A percentile compares a stretch with the other conserved stretches of the same genome.
These are phyloP conservation scores for Globisporangium cederbergense DNA, from an alignment of 352 stramenopile species.

Conservation along the genomic window DNA sequence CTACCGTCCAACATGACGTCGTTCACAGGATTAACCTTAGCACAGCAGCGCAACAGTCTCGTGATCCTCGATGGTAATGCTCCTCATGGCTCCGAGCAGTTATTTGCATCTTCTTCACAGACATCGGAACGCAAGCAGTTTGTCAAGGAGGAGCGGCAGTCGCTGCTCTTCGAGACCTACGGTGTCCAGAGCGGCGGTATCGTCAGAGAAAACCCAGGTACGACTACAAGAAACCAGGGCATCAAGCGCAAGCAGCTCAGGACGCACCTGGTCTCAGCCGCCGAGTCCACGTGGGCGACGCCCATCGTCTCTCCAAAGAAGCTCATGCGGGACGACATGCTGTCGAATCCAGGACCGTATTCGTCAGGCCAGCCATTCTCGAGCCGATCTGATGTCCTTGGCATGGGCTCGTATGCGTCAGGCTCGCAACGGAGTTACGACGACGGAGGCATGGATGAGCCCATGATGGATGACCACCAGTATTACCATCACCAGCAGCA, in stretches of 20 bases:
- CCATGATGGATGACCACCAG: neutral
- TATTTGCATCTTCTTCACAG: constrained; percentile 8
- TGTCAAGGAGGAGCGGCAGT: constrained; percentile 51
- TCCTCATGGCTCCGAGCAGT: constrained; percentile 4
- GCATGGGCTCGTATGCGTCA: constrained; percentile 14
- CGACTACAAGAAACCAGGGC: constrained; percentile 21
- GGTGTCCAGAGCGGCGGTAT: constrained; percentile 25
- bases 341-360: constrained; percentile 11
- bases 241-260: constrained; percentile 60
- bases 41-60: constrained; percentile 31
- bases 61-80: constrained; percentile 38
- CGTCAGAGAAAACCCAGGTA: constrained; percentile 4
- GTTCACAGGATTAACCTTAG: constrained; percentile 12
- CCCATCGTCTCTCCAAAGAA: constrained; percentile 25
- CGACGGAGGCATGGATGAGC: neutral
- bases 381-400: constrained; percentile 17
- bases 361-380: constrained; percentile 24
- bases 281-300: constrained; percentile 32
- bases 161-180: constrained; percentile 65
- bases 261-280: constrained; percentile 40
- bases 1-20: constrained; percentile 32
- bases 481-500: constrained; percentile 8
- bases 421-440: constrained; percentile 12
- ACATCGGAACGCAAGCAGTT: constrained; percentile 28
- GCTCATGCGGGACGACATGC: constrained; percentile 24